Evolutionary conservation across 2,329 filamentous ascomycete genomes (phyloP), one percentile per base, ranked within the genome.

Genomic region (Gyromitra esculenta): DNA sequence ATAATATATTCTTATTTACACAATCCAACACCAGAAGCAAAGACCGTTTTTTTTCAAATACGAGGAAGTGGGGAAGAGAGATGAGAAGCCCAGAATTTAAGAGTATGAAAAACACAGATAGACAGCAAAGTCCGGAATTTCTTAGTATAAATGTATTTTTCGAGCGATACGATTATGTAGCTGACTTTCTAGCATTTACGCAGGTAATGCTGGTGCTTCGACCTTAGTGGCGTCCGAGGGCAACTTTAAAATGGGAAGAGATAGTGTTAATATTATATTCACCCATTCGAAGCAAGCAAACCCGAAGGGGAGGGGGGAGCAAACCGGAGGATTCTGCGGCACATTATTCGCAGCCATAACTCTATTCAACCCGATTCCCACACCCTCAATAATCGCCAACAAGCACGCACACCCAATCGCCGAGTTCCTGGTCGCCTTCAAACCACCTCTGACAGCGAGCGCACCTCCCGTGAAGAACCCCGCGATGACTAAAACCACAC

Each of bases 391-490:
- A 80, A 99, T 95, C 65, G 93, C 96, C 59, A 99, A 87, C 82
- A 99, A 88, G 79, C 97, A 92, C 35, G 93, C 96, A 84, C 96
- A 98, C 81, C 95, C 96, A 82, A 99, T 98, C 78, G 96, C 96
- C 77, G 93, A 94, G 85, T 98, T 98, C 81, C 96, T 89, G 79
- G 96, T 94, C 25, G 95, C 93, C 86, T 93, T 94, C 84, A 91
- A 91, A 75, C 96, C 96, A 82, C 96, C 96, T 85, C 96, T 90
- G 78, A 98, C 91, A 66, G 96, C 96, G 43, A 99, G 88, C 39
- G 95, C 90, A 81, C 96, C 96, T 82, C 94, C 94, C 3, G 96
- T 98, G 85, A 97, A 95, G 88, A 97, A 97, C 69, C 96, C 96
- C 54, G 95, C 96, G 81, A 95, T 96, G 84, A 99, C 86, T 87